Conservation (phyloP, 345 rosid genomes). For the Hypericum androsaemum region DNA sequence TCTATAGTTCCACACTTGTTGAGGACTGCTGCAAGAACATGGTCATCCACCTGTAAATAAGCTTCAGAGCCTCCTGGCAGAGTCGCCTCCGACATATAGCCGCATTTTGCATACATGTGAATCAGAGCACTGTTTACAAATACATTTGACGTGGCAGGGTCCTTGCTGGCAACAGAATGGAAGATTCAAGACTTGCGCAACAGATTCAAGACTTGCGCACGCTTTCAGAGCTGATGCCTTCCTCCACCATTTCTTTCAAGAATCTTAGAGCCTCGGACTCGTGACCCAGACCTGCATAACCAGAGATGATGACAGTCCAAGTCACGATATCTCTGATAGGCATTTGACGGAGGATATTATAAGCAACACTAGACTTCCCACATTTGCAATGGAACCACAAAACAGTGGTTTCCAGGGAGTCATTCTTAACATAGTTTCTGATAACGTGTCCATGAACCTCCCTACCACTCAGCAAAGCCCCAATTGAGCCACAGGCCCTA, state of each 20-base stretch:
- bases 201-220: too few relatives aligned
- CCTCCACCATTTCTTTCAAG: slow-evolving; percentile 77
- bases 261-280: slow-evolving; percentile 61
- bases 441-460: too few relatives aligned
- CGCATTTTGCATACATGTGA: slow-evolving; percentile 82
- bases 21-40: slow-evolving; percentile 44
- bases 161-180: slow-evolving; percentile 75
- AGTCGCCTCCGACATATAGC: slow-evolving; percentile 61
- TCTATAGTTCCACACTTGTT: slow-evolving; percentile 37
- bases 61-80: slow-evolving; percentile 71
- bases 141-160: slow-evolving; percentile 45
- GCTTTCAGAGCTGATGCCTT: slow-evolving; percentile 83
- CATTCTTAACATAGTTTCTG: too few relatives aligned
- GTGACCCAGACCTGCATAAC: slow-evolving; percentile 59
- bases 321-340: slow-evolving; percentile 73
- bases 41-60: slow-evolving; percentile 75
- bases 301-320: slow-evolving; percentile 90
- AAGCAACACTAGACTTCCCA: slow-evolving; percentile 48
- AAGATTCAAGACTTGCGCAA: slow-evolving; percentile 60
- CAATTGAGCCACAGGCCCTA: slow-evolving; percentile 74
- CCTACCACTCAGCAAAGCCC: too few relatives aligned
- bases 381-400: too few relatives aligned
- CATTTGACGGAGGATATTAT: slow-evolving; percentile 57
- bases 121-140: slow-evolving; percentile 78
- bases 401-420: too few relatives aligned